These are phyloP conservation scores for Gigaspora rosea DNA, from an alignment of 192 early-diverging fungal species.

Conservation along the genomic window DNA sequence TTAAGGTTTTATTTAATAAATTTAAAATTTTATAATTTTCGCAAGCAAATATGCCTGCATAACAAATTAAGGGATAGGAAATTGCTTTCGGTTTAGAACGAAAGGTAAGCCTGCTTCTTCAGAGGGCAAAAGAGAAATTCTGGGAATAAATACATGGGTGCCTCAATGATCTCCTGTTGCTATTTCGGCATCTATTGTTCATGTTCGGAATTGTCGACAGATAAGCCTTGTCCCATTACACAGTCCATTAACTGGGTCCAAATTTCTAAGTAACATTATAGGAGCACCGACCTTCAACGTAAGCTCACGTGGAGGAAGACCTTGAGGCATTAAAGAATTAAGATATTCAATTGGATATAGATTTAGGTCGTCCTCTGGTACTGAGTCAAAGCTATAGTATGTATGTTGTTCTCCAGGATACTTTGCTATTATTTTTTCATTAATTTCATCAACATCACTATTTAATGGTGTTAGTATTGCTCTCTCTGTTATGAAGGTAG, in stretches of 20 bases:
- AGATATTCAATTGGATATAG: slow-evolving; percentile 31
- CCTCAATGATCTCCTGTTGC: too few species aligned
- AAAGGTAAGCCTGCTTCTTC: too few species aligned
- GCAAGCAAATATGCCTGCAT: too few species aligned
- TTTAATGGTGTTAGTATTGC: slow-evolving; percentile 32
- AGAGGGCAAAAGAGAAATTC: too few species aligned
- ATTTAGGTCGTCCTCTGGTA: not conserved
- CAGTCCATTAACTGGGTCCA: slow-evolving; percentile 28
- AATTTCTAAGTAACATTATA: slow-evolving; percentile 12
- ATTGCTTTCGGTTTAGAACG: too few species aligned
- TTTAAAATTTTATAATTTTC: too few species aligned
- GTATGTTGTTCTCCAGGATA: slow-evolving; percentile 11
- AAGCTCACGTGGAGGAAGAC: slow-evolving; percentile 32
- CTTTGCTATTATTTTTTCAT: not conserved
- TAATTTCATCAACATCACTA: slow-evolving; percentile 27
- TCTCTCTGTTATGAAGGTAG: slow-evolving; percentile 1
- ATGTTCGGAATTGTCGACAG: not conserved
- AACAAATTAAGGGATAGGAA: too few species aligned
- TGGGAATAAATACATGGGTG: too few species aligned
- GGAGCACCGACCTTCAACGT: slow-evolving; percentile 26
- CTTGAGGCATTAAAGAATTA: slow-evolving; percentile 23
- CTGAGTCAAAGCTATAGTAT: slow-evolving; percentile 20
- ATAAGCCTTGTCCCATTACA: slow-evolving; percentile 36
- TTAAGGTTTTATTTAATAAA: too few species aligned
- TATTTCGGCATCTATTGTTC: not conserved